Evolutionary conservation across 805 yeast genomes (phyloP), one percentile per base, ranked within the genome.

Genomic region (Pichia heedii): DNA sequence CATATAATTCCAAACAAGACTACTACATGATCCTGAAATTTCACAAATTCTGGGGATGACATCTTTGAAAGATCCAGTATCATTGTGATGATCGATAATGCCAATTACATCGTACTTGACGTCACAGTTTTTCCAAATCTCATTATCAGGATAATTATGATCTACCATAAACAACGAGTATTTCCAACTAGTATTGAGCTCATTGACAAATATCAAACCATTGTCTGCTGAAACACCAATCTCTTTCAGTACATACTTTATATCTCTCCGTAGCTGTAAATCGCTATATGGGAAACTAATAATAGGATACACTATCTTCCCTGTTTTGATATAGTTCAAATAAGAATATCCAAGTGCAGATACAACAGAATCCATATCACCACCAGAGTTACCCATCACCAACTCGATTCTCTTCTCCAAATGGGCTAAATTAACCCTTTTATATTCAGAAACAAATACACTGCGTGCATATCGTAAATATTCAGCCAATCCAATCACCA

Each of bases 41-140:
- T 65, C 60, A 37, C 89, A 68, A 2, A 82, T 62, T 42, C 93
- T 63, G 0, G 96, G 96, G 1, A 42, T 41, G 0, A 78, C 78
- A 36, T 74, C 66, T 16, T 50, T 32, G 50, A 68, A 76, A 9
- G 63, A 60, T 0, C 65, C 65, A 49, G 80, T 83, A 54, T 89
- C 96, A 16, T 71, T 82, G 58, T 90, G 98, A 58, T 90, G 98
- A 58, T 90, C 98, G 22, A 93, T 75, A 7, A 93, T 76, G 0
- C 79, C 81, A 1, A 62, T 60, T 0, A 83, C 77, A 5, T 60
- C 52, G 8, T 45, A 55, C 6, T 60, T 40, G 9, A 50, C 46
- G 3, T 55, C 51, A 3, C 56, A n/a, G n/a, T n/a, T 42, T 12
- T 33, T 24, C 20, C 33, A 13, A 12, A 18, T 13, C 7, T 20